Percentiles rank a stretch among this genome's conserved stretches.
Evolutionary conservation across 2,329 filamentous ascomycete species (phyloP).

Genomic region (Parastagonospora nodorum): DNA sequence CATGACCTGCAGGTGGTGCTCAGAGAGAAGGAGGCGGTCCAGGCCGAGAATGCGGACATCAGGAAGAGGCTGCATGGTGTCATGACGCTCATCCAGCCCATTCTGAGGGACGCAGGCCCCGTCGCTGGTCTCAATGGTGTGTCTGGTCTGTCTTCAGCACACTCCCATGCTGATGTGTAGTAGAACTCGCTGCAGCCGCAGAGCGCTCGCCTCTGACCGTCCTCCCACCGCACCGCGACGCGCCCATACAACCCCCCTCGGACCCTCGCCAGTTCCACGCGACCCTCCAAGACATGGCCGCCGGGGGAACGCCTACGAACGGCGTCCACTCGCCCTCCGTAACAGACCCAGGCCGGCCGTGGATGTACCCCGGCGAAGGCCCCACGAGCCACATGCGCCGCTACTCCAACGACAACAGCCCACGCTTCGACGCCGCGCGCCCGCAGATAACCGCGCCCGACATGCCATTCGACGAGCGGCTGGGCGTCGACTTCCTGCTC

Average conservation of each 20-base stretch:
- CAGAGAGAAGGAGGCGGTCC: slow-evolving; percentile 75
- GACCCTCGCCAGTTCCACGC: slow-evolving; percentile 30
- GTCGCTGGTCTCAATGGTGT: slow-evolving; percentile 53
- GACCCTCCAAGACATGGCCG: slow-evolving; percentile 26
- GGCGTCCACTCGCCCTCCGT: slow-evolving; percentile 32
- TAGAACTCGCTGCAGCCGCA: slow-evolving; percentile 56
- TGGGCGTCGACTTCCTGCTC: slow-evolving; percentile 76
- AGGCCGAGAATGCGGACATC: slow-evolving; percentile 81
- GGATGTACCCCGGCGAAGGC: slow-evolving; percentile 37
- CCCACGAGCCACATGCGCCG: slow-evolving; percentile 41
- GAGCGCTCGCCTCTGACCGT: slow-evolving; percentile 52
- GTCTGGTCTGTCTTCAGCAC: slow-evolving; percentile 4
- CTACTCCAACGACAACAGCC: slow-evolving; percentile 41
- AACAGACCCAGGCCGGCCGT: slow-evolving; percentile 32
- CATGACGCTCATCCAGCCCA: slow-evolving; percentile 66
- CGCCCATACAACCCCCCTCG: slow-evolving; percentile 9
- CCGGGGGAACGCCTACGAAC: slow-evolving; percentile 23
- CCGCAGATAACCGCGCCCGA: slow-evolving; percentile 22
- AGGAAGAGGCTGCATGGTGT: slow-evolving; percentile 69
- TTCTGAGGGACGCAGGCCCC: slow-evolving; percentile 47
- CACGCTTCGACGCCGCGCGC: slow-evolving; percentile 51
- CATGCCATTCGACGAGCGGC: slow-evolving; percentile 59
- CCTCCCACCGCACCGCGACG: slow-evolving; percentile 19
- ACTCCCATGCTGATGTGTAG: slow-evolving; percentile 8
- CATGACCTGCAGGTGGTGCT: slow-evolving; percentile 79